phyloP scores from a whole-genome alignment of 495 filamentous ascomycete species.

The Neurospora intermedia region DNA sequence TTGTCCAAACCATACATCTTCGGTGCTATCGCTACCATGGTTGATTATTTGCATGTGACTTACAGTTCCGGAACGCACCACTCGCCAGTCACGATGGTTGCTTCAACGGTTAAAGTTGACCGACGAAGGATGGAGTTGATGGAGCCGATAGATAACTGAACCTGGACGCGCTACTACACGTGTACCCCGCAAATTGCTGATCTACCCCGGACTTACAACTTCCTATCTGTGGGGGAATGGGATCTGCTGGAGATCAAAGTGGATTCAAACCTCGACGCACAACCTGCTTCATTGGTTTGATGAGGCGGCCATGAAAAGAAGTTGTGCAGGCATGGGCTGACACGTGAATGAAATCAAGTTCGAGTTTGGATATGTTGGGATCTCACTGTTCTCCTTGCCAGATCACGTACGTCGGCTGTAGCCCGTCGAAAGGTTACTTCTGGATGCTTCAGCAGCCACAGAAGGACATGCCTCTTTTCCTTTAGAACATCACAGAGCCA shows the following conservation, averaged over 20 bases:
- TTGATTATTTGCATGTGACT: not conserved
- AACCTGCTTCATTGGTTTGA: not conserved
- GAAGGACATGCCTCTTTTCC: conserved; percentile 11
- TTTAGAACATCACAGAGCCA: not conserved
- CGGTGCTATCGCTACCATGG: not conserved
- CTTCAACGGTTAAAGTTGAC: not conserved
- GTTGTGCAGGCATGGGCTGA: not conserved
- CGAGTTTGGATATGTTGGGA: not conserved
- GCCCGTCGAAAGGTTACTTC: not conserved
- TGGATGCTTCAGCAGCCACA: conserved; percentile 32
- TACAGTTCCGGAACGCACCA: not conserved
- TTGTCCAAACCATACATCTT: not conserved
- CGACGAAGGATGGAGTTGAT: not conserved
- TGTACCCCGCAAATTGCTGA: not conserved
- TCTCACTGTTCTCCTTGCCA: not conserved
- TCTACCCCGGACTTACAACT: not conserved
- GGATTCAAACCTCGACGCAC: not conserved
- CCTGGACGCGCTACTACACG: not conserved
- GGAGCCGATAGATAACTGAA: not conserved
- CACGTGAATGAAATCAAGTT: not conserved
- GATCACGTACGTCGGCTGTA: not conserved
- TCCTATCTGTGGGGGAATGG: not conserved
- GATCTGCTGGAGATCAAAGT: not conserved
- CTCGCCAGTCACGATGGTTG: not conserved
- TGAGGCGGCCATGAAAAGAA: not conserved